Evolutionary conservation across 2,329 filamentous ascomycete genomes (phyloP).

Genomic region (Aspergillus sp.): DNA sequence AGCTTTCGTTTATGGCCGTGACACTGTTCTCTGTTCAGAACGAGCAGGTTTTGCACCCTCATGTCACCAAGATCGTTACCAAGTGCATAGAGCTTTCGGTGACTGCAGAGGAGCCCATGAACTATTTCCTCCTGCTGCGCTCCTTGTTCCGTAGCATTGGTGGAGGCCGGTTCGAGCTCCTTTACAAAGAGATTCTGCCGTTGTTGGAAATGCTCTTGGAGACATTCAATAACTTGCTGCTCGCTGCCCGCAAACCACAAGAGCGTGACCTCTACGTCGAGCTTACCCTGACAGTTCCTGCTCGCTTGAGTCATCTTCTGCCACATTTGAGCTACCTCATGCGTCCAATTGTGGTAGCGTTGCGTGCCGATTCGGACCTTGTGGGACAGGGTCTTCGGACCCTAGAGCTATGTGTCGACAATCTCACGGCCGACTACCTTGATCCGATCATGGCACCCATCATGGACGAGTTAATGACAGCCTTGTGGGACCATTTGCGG

Average conservation of each 20-base stretch:
- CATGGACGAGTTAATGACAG: conserved; percentile 98
- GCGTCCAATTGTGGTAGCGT: conserved; percentile 92
- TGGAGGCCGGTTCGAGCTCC: conserved; percentile 92
- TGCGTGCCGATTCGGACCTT: conserved; percentile 87
- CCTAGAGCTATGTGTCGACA: conserved; percentile 94
- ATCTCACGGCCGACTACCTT: conserved; percentile 94
- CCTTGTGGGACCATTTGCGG: conserved; percentile 90
- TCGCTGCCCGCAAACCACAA: conserved; percentile 84
- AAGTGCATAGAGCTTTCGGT: conserved; percentile 96
- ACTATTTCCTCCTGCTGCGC: conserved; percentile 91
- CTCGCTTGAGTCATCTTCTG: conserved; percentile 87
- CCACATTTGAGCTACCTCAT: conserved; percentile 96
- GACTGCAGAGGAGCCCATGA: conserved; percentile 95
- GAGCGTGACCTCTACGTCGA: conserved; percentile 97
- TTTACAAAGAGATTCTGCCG: conserved; percentile 97
- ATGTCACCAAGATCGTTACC: conserved; percentile 95
- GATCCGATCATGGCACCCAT: conserved; percentile 99
- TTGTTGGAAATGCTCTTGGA: conserved; percentile 96
- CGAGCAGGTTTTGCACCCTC: conserved; percentile 89
- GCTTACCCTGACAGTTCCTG: conserved; percentile 92
- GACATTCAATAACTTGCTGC: conserved; percentile 89
- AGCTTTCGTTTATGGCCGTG: conserved; percentile 98
- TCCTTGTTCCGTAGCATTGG: conserved; percentile 96
- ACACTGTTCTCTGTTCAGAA: conserved; percentile 94
- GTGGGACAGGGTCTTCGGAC: conserved; percentile 93